Base-by-base conservation (phyloP, 2,329 filamentous ascomycete species). In the Fusarium dlaminii region DNA sequence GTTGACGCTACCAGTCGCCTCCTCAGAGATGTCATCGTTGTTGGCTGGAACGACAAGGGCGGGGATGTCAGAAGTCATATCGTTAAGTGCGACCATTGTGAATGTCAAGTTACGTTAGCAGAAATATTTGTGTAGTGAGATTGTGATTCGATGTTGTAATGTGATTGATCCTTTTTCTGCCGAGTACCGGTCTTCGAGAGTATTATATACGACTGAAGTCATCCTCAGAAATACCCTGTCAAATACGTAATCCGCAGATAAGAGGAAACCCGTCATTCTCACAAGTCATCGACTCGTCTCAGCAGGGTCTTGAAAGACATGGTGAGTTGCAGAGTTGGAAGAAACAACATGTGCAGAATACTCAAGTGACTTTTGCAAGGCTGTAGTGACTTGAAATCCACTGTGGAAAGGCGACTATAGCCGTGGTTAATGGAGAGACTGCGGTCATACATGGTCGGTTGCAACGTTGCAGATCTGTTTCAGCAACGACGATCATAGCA, bases 401-500 rank as follows among this genome's bases (percentile, higher is more conserved):
- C 20, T 24, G 24, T 5, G 13, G 1, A 37, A 27, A n/a, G 12
- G 20, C 3, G 14, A 37, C 39, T n/a, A 10, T 49, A 49, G 24
- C 29, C 27, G 15, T 22, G 40, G 20, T 4, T 8, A 29, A 29
- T n/a, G 14, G 32, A 29, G 6, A 18, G n/a, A 30, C 40, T 8
- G 5, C 24, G 6, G 27, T 29, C 36, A 55, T 27, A 20, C n/a
- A 18, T 22, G 40, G 9, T 20, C 22, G 11, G 18, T 29, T 63
- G 66, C 32, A 68, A 68, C 66, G 66, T 68, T 68, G 57, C 66
- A 63, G 46, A 63, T 15, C 8, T 43, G 66, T 68, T 43, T 55
- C 56, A 64, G 29, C 29, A 39, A 24, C 9, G 20, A 8, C 27
- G 32, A 49, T 63, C 37, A 32, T 18, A 22, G 8, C 15, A 29